phyloP scores from a whole-genome alignment of 768 basidiomycete genomes.

The Lactarius evosmus region DNA sequence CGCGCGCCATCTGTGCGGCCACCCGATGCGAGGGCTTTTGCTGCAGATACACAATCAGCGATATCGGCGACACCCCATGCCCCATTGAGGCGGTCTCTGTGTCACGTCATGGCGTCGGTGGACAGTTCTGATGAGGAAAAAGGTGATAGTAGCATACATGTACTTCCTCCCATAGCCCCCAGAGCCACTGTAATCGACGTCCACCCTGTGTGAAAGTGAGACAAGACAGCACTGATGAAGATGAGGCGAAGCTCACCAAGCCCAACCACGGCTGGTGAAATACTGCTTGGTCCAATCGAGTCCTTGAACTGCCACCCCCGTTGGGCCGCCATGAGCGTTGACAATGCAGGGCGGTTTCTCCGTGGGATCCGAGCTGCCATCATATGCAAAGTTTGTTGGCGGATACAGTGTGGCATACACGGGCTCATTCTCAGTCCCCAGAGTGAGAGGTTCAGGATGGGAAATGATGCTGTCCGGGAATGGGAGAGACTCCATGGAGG shows the following conservation, averaged over 20 bases:
- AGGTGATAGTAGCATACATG: constrained; percentile 36
- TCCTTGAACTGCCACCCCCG: constrained; percentile 43
- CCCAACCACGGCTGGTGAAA: constrained; percentile 39
- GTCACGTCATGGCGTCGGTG: not conserved
- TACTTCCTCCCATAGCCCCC: constrained; percentile 71
- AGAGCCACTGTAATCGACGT: constrained; percentile 77
- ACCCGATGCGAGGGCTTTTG: constrained; percentile 45
- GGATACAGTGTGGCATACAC: constrained; percentile 11
- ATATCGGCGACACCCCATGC: constrained; percentile 78
- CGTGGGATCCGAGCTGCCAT: not conserved
- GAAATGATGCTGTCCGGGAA: constrained; percentile 21
- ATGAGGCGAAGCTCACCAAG: constrained; percentile 45
- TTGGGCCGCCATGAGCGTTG: constrained; percentile 42
- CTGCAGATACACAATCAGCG: constrained; percentile 60
- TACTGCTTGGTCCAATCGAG: constrained; percentile 45
- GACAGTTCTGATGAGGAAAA: not conserved
- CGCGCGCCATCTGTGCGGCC: constrained; percentile 62
- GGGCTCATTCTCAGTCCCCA: not conserved
- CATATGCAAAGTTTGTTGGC: constrained; percentile 17
- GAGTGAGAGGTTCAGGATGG: constrained; percentile 9
- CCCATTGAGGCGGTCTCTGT: constrained; percentile 50
- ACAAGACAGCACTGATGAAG: constrained; percentile 10
- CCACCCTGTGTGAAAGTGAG: constrained; percentile 45
- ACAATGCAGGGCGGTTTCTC: constrained; percentile 24
- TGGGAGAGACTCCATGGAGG: constrained; percentile 7